Base-by-base conservation (phyloP, 1,284 basidiomycete species). In the Trichosporon sp. region DNA sequence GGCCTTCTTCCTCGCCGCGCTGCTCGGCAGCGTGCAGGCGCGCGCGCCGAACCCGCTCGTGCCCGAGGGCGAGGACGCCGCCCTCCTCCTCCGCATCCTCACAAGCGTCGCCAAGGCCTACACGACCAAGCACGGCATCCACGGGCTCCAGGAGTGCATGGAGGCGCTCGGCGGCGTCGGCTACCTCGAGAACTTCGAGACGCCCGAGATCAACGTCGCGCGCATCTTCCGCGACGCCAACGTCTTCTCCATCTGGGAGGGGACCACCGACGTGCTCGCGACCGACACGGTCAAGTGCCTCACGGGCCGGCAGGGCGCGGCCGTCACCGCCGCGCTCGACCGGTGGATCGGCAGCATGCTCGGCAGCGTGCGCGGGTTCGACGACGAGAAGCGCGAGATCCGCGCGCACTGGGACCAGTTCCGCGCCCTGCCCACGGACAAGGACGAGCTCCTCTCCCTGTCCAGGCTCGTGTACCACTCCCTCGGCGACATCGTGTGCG, bases 241-340 rank as follows among this genome's bases (percentile, higher is more conserved):
- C 7, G 92, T 92, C 6, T 90, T 92, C 82, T 88, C 89, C 74
- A 91, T 93, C 64, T 93, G 91, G 91, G 91, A 93, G 81, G 91
- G 90, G 0, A 91, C 90, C 35, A 72, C 69, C 13, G 71, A 72
- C 51, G 71, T 72, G 1, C 65, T 72, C 7, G 32, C 71, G 18
- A 70, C 66, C 25, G 71, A 72, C 65, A 72, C 71, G 4, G 67
- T 72, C 69, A 72, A 72, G 69, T 69, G 70, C 2, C 58, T 72
- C 21, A 64, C 38, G 3, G 68, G 71, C 25, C 42, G 47, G 9
- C 25, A 29, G 4, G 71, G 71, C 3, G 12, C 21, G 0, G 35
- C 5, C 13, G 64, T 60, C 11, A 34, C 51, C 2, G 47, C 12
- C 9, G 71, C 71, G 0, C 58, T 72, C 11, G 62, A 62, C 35